Evolutionary conservation across 2,329 filamentous ascomycete genomes (phyloP).

Genomic region (Microsporum audouinii): DNA sequence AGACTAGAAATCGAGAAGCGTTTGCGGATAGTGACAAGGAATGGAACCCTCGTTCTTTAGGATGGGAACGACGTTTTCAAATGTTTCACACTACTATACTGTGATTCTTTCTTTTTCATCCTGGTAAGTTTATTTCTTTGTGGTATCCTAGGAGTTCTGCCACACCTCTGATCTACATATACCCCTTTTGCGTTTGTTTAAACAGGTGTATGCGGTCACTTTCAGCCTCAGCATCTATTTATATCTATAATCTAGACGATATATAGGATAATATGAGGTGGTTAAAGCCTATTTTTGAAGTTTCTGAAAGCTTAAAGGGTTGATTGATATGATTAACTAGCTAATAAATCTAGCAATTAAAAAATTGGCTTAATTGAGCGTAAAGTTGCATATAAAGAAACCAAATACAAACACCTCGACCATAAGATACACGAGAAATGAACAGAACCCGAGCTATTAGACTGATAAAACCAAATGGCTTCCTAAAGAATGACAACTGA

Average conservation of each 20-base stretch:
- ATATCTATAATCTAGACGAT: too few relatives aligned
- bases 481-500: background rate
- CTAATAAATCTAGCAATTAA: background rate
- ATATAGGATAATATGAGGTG: too few relatives aligned
- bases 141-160: background rate
- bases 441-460: background rate
- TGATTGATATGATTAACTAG: background rate
- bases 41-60: slow-evolving; percentile 20
- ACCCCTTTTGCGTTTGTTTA: background rate
- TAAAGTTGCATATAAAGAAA: background rate
- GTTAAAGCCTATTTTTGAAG: too few relatives aligned
- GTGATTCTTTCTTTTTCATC: slow-evolving; percentile 4
- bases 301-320: background rate
- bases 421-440: background rate
- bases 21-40: slow-evolving; percentile 19
- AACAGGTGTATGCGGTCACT: background rate
- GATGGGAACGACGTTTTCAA: slow-evolving; percentile 54
- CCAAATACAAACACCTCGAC: background rate
- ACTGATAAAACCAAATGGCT: background rate
- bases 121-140: background rate
- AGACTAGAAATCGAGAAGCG: slow-evolving; percentile 19
- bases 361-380: background rate
- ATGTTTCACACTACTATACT: slow-evolving; percentile 54
- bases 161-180: background rate
- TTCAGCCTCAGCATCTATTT: background rate